These are phyloP conservation scores for Penicillium sp. DNA, from an alignment of 2,329 filamentous ascomycete species.

Conservation along the genomic window DNA sequence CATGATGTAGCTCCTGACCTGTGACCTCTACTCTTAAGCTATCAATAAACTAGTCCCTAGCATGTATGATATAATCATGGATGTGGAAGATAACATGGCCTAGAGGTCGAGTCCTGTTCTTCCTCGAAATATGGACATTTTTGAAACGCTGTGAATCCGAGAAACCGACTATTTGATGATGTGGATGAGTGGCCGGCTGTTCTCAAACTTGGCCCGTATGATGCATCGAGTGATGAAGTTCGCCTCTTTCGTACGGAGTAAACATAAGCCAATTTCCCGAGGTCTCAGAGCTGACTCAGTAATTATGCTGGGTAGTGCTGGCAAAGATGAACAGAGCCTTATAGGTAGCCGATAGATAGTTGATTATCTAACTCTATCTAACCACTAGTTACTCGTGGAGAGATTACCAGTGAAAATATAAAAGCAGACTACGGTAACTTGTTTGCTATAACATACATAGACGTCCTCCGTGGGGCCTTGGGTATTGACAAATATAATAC, in stretches of 20 bases:
- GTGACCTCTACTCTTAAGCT: neutral
- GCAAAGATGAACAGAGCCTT: neutral
- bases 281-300: no score
- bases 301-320: neutral
- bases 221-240: neutral
- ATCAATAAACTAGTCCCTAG: neutral
- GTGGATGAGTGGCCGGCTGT: neutral
- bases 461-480: neutral
- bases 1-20: neutral
- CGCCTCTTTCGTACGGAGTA: neutral
- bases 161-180: conserved; percentile 6
- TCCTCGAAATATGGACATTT: neutral
- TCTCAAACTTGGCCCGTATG: neutral
- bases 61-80: neutral
- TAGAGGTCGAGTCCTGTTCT: no score
- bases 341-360: neutral
- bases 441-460: neutral
- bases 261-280: neutral
- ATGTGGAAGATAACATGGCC: neutral
- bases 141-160: neutral
- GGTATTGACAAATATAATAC: neutral
- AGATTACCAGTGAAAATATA: no score
- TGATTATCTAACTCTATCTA: neutral
- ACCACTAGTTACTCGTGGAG: neutral
- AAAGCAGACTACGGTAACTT: neutral